Conservation (phyloP, 2,329 filamentous ascomycete genomes). For the Botrytis hyacinthi region DNA sequence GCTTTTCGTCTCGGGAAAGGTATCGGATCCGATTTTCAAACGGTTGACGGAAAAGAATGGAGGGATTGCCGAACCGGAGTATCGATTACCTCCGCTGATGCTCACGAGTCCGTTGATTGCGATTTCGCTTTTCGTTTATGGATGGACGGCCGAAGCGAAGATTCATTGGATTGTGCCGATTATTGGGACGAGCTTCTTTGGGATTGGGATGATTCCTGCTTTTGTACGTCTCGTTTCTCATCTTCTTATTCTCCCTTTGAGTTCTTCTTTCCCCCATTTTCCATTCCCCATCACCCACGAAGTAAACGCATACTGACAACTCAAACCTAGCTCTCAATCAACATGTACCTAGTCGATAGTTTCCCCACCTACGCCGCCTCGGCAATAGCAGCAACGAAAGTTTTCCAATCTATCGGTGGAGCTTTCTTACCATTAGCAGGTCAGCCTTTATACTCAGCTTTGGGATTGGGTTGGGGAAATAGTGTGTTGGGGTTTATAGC, state of each 20-base stretch:
- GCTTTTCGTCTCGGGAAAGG: constrained; percentile 28
- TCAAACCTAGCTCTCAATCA: neutral
- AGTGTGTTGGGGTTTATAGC: neutral
- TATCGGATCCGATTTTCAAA: constrained; percentile 42
- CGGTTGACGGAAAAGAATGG: constrained; percentile 45
- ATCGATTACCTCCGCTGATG: constrained; percentile 44
- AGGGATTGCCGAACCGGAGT: constrained; percentile 38
- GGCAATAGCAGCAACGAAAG: neutral
- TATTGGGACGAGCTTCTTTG: constrained; percentile 7
- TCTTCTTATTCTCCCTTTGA: neutral
- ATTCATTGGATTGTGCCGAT: constrained; percentile 44
- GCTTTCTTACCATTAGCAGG: constrained; percentile 12
- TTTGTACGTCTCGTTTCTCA: neutral
- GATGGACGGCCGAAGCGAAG: constrained; percentile 44
- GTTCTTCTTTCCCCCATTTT: neutral
- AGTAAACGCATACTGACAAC: neutral
- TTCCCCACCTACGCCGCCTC: constrained; percentile 5
- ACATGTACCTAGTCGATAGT: constrained; percentile 13
- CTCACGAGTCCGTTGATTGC: constrained; percentile 42
- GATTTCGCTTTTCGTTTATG: constrained; percentile 47
- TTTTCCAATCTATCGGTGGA: neutral
- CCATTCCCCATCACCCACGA: fast-evolving
- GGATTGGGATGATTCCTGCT: constrained; percentile 8
- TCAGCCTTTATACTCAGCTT: neutral
- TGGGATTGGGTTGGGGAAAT: constrained; percentile 16